Evolutionary conservation across 495 filamentous ascomycete genomes (phyloP).

Genomic region (Paragyromitra xinjiangensis): DNA sequence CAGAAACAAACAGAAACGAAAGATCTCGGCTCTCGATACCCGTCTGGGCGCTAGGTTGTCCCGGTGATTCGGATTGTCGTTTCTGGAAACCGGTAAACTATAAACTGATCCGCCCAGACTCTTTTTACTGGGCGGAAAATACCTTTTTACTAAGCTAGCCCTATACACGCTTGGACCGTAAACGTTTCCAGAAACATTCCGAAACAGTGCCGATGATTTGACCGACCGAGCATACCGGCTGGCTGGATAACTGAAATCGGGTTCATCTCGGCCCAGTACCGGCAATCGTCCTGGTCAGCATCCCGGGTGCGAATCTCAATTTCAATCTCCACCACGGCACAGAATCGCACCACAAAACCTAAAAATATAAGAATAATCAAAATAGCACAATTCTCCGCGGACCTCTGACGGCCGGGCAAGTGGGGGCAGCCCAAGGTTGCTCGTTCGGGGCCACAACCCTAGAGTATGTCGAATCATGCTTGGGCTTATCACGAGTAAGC

Average conservation of each 20-base stretch:
- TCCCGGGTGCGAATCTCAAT: neutral
- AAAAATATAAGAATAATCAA: neutral
- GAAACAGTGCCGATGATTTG: neutral
- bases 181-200: neutral
- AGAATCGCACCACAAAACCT: neutral
- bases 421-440: neutral
- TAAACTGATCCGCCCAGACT: slow-evolving; percentile 24
- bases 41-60: slow-evolving; percentile 15
- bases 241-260: neutral
- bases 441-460: neutral
- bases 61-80: slow-evolving; percentile 40
- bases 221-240: neutral
- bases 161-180: neutral
- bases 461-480: neutral
- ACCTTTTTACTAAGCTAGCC: neutral
- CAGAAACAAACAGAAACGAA: slow-evolving; percentile 17
- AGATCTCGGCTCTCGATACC: slow-evolving; percentile 17
- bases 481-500: neutral
- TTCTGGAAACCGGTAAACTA: slow-evolving; percentile 41
- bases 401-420: neutral
- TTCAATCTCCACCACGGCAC: slow-evolving; percentile 12
- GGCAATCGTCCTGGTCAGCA: neutral
- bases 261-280: neutral
- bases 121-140: neutral
- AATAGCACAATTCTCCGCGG: neutral